Base-by-base conservation (phyloP, 2,329 filamentous ascomycete genomes). In the Phialemoniopsis sp. region DNA sequence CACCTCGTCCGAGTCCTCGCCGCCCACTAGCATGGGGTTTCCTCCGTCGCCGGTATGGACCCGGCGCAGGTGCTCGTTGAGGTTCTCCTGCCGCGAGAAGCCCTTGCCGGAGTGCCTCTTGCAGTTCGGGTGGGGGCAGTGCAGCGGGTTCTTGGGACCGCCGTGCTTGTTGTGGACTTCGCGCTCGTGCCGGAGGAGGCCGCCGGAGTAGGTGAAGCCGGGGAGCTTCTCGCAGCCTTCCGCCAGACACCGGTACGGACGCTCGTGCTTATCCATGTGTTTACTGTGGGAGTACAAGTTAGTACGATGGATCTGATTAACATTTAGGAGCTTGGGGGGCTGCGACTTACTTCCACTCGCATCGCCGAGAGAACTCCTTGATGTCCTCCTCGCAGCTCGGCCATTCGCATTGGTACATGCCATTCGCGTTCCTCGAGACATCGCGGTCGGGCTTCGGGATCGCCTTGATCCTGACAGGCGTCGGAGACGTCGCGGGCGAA, bases 211-310 rank as follows among this genome's bases (percentile, higher is more conserved):
- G 1, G 91, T 97, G 62, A 97, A 97, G 2, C 91, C 91, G 38
- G 87, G 87, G 1, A 95, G 76, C 54, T 95, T 95, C 54, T 91
- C 88, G 62, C 91, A 96, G 29, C 85, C 86, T n/a, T 79, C 74
- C 32, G 85, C 82, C 16, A 70, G 73, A 62, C 91, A 97, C 54
- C 89, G 87, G 58, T 96, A 97, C 2, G 91, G 91, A 12, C 91
- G 78, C 51, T 95, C 89, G 59, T 97, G 91, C 60, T 95, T 95
- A 66, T 97, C 91, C 90, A 96, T 96, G 60, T 97, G 91, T 67
- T 97, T 96, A 58, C 89, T 95, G 48, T 7, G 29, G 17, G 33
- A 37, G 28, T 14, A 26, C 7, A 19, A 21, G 45, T 62, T 49
- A 62, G 53, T 46, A 40, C 10, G 10, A 6, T 10, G 21, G 21